A percentile compares a stretch with the other conserved stretches of the same genome.
These are phyloP conservation scores for Colletotrichum tamarilloi DNA, from an alignment of 2,329 filamentous ascomycete genomes.

Conservation along the genomic window DNA sequence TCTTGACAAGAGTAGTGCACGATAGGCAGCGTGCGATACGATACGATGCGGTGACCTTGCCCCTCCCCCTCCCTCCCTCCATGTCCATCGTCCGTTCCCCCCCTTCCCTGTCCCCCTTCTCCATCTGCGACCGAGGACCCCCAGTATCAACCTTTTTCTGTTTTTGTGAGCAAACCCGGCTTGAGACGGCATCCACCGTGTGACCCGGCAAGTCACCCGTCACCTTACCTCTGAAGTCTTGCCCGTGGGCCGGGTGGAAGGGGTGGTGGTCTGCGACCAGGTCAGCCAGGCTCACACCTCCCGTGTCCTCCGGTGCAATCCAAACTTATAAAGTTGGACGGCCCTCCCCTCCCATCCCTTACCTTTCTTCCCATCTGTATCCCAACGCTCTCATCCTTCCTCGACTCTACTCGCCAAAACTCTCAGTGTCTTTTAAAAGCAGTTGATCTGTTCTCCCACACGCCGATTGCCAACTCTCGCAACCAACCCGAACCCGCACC, in stretches of 20 bases:
- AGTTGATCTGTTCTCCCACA: slow-evolving; percentile 22
- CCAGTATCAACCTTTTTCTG: background rate
- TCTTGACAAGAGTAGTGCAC: background rate
- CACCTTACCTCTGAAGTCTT: background rate
- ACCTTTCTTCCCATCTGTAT: fast-evolving
- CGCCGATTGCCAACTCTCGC: background rate
- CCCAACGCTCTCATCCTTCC: slow-evolving; percentile 20
- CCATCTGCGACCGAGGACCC: background rate
- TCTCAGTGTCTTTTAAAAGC: background rate
- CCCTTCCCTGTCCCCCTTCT: background rate
- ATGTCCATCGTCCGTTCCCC: background rate
- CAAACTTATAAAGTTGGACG: slow-evolving; percentile 29
- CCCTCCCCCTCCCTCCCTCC: background rate
- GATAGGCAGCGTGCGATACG: background rate
- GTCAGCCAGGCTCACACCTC: slow-evolving; percentile 9
- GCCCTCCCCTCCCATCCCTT: background rate
- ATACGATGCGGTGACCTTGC: background rate
- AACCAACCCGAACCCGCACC: background rate
- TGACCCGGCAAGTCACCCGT: background rate
- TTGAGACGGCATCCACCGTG: slow-evolving; percentile 2
- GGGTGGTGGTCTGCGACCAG: background rate
- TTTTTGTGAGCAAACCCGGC: background rate
- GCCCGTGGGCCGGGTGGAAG: background rate
- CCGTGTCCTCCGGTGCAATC: background rate
- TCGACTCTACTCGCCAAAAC: background rate